Percentiles rank a stretch among this genome's conserved stretches.
Conservation (phyloP, 73 alveolate species). For the Tetrahymena elliotti region DNA sequence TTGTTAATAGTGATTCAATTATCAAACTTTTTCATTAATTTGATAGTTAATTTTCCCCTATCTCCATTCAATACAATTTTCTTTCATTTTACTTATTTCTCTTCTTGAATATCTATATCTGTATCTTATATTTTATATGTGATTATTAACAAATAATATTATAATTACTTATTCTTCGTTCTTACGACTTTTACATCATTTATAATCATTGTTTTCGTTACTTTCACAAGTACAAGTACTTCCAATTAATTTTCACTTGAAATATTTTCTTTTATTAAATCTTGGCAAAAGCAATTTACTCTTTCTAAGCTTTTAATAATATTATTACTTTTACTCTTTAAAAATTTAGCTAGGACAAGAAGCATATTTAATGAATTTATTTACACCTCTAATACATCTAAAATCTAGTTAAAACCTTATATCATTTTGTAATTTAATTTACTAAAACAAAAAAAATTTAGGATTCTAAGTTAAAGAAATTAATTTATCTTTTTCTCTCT, state of each 20-base stretch:
- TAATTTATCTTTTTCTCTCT: no score
- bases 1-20: no score
- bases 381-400: background rate
- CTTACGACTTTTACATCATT: slow-evolving; percentile 1
- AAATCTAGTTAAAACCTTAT: background rate
- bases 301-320: background rate
- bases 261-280: background rate
- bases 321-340: background rate
- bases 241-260: background rate
- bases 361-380: no score
- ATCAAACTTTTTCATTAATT: background rate
- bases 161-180: background rate
- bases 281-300: background rate
- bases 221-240: background rate
- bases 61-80: background rate
- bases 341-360: background rate
- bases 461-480: no score
- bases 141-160: background rate
- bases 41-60: background rate
- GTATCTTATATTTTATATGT: background rate
- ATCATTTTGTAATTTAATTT: no score
- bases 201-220: background rate
- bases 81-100: background rate
- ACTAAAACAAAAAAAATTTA: no score
- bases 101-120: background rate